A percentile compares a stretch with the other conserved stretches of the same genome.
Conservation (phyloP, 1,284 basidiomycete genomes). For the Ceratobasidium sp. region DNA sequence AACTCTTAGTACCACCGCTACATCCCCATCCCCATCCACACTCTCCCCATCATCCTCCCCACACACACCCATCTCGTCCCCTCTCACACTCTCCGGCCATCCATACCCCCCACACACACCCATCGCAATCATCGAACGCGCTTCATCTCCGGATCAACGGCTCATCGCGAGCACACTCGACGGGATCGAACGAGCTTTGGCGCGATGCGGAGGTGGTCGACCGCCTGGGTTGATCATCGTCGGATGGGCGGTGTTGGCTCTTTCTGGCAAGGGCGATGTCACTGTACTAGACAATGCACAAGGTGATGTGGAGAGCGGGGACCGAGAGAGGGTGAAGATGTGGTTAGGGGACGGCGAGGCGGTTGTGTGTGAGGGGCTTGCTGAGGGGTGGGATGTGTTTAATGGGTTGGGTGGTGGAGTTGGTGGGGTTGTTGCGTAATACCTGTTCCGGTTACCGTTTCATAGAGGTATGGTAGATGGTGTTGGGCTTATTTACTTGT, state of each 20-base stretch:
- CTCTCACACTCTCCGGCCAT: slow-evolving; percentile 58
- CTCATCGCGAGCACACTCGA: slow-evolving; percentile 84
- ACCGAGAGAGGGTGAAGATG: slow-evolving; percentile 64
- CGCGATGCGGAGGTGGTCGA: slow-evolving; percentile 83
- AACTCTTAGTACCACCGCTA: background rate
- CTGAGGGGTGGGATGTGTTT: slow-evolving; percentile 35
- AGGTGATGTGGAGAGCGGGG: slow-evolving; percentile 62
- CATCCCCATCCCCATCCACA: slow-evolving; percentile 4
- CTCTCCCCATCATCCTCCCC: slow-evolving; percentile 32
- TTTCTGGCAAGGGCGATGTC: slow-evolving; percentile 65
- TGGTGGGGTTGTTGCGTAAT: background rate
- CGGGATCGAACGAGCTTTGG: slow-evolving; percentile 78
- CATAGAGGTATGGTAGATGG: background rate
- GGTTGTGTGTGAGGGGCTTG: slow-evolving; percentile 59
- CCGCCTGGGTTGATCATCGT: slow-evolving; percentile 97
- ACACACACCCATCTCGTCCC: slow-evolving; percentile 52
- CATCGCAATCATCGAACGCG: slow-evolving; percentile 94
- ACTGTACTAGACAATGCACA: slow-evolving; percentile 62
- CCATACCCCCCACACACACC: slow-evolving; percentile 83
- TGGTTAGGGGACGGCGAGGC: slow-evolving; percentile 72
- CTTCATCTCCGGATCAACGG: slow-evolving; percentile 91
- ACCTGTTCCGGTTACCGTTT: background rate
- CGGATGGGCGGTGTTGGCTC: slow-evolving; percentile 80
- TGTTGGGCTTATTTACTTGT: background rate
- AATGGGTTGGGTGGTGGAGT: background rate